Evolutionary conservation across 2,329 filamentous ascomycete genomes (phyloP).

Genomic region (Lecanicillium sp.): DNA sequence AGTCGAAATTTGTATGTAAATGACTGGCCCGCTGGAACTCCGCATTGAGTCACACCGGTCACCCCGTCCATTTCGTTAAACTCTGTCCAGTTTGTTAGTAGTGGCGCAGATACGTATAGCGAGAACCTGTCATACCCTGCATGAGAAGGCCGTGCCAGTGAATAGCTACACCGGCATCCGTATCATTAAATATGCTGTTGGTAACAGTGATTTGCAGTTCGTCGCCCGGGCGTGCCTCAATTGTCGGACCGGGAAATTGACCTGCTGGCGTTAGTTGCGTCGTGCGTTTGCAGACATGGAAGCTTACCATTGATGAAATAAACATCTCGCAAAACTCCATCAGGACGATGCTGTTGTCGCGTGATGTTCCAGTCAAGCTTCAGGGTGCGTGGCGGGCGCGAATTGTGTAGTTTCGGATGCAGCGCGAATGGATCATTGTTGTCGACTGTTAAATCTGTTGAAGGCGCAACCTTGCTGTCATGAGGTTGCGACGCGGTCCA

Average conservation of each 20-base stretch:
- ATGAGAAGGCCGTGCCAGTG: conserved; percentile 66
- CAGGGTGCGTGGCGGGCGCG: conserved; percentile 6
- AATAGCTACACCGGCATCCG: conserved; percentile 41
- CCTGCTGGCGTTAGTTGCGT: neutral
- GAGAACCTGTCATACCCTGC: conserved; percentile 48
- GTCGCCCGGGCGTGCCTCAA: conserved; percentile 27
- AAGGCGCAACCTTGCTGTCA: neutral
- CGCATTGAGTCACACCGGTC: conserved; percentile 53
- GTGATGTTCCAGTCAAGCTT: conserved; percentile 13
- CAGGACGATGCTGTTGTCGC: conserved; percentile 7
- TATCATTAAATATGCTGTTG: conserved; percentile 30
- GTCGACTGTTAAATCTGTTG: neutral
- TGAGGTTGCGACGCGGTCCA: neutral
- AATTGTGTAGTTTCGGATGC: conserved; percentile 12
- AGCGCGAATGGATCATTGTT: conserved; percentile 3
- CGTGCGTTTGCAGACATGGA: neutral
- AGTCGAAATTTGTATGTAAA: conserved; percentile 34
- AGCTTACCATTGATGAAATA: conserved; percentile 16
- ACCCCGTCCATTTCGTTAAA: conserved; percentile 54
- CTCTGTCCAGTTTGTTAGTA: neutral
- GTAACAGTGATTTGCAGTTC: conserved; percentile 32
- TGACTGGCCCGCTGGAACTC: conserved; percentile 48
- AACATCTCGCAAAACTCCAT: conserved; percentile 13
- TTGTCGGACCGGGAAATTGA: conserved; percentile 14
- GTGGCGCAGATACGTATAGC: neutral